phyloP scores from a whole-genome alignment of 768 basidiomycete genomes.

The Albatrellus ellisii region DNA sequence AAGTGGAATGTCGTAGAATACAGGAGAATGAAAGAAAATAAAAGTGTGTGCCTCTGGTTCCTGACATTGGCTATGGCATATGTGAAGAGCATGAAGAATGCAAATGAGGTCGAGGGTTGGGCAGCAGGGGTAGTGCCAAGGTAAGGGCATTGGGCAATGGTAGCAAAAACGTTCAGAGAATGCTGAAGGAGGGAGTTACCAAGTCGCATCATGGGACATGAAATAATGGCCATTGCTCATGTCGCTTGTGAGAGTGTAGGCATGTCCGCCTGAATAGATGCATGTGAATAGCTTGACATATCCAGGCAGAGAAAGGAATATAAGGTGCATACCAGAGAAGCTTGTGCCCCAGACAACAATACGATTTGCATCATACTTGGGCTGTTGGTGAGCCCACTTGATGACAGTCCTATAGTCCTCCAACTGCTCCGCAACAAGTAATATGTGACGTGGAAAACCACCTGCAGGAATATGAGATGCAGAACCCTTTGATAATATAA shows the following conservation, averaged over 20 bases:
- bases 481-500: not conserved
- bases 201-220: not conserved
- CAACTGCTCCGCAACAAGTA: constrained; percentile 22
- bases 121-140: constrained; percentile 12
- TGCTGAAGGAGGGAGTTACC: constrained; percentile 12
- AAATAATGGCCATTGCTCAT: not conserved
- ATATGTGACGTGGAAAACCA: constrained; percentile 15
- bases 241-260: not conserved
- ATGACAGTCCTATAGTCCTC: constrained; percentile 26
- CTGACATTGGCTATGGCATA: too few species aligned
- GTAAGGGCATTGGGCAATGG: constrained; percentile 24
- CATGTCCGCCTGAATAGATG: not conserved
- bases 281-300: not conserved
- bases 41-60: too few species aligned
- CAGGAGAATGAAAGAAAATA: too few species aligned
- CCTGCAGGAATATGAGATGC: not conserved
- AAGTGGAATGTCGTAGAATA: too few species aligned
- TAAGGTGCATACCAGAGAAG: constrained; percentile 17
- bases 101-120: too few species aligned
- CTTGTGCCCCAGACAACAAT: constrained; percentile 25
- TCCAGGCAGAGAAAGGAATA: not conserved
- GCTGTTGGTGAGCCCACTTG: constrained; percentile 20
- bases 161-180: constrained; percentile 18
- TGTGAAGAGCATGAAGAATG: too few species aligned
- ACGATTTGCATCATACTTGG: constrained; percentile 20